Conservation (phyloP, 495 filamentous ascomycete genomes). For the Tuber microsphaerosporum region DNA sequence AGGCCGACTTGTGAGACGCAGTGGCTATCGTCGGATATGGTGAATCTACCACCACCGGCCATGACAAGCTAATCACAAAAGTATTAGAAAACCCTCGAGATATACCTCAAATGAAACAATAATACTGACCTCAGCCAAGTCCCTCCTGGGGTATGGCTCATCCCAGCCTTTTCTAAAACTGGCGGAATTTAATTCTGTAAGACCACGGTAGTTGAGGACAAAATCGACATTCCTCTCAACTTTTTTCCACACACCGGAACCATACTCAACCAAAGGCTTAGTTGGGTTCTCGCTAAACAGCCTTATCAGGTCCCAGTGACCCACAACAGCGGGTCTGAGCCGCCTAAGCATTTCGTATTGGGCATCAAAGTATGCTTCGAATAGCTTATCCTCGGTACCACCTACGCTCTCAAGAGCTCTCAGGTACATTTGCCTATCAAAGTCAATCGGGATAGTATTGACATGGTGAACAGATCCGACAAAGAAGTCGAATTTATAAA, state of each 20-base stretch:
- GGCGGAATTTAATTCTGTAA: constrained; percentile 82
- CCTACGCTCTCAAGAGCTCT: constrained; percentile 43
- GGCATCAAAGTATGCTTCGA: constrained; percentile 75
- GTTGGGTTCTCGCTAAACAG: constrained; percentile 64
- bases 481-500: constrained; percentile 72
- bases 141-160: constrained; percentile 77
- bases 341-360: constrained; percentile 71
- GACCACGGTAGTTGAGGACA: constrained; percentile 64
- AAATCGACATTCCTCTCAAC: constrained; percentile 66
- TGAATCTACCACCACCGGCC: constrained; percentile 66
- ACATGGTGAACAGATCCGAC: constrained; percentile 89
- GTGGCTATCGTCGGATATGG: constrained; percentile 87
- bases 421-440: constrained; percentile 60
- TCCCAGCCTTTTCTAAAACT: constrained; percentile 80
- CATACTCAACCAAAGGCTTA: constrained; percentile 50
- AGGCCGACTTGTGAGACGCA: constrained; percentile 66
- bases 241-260: constrained; percentile 60
- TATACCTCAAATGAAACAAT: not conserved
- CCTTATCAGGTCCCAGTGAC: constrained; percentile 88
- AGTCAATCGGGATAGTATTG: constrained; percentile 80
- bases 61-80: constrained; percentile 50
- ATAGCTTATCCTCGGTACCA: constrained; percentile 64
- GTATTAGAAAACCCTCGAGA: constrained; percentile 13
- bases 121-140: constrained; percentile 65
- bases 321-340: constrained; percentile 72